Evolutionary conservation across 176 grass and related monocot genomes (phyloP).

Genomic region (Oryza rufipogon): DNA sequence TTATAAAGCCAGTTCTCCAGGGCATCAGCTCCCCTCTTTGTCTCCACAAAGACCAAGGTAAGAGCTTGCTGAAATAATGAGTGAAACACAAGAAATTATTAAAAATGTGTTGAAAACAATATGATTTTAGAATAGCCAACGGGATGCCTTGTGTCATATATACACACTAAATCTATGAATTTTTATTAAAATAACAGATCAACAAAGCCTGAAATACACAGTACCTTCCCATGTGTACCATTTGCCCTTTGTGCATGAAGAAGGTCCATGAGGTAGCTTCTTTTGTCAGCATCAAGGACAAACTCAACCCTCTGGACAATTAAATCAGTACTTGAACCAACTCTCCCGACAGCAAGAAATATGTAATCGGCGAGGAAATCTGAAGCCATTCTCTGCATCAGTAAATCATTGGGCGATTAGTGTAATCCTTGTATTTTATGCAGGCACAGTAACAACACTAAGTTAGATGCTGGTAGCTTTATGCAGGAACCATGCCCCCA

Average conservation of each 20-base stretch:
- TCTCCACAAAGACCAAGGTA: conserved; percentile 96
- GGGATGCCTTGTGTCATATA: background rate
- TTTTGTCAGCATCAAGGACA: conserved; percentile 90
- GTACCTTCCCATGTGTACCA: conserved; percentile 78
- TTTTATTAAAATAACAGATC: background rate
- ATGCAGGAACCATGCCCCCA: background rate
- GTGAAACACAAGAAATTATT: background rate
- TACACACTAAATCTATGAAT: background rate
- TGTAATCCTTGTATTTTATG: background rate
- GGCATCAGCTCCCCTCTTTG: conserved; percentile 92
- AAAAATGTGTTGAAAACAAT: background rate
- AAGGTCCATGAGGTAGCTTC: conserved; percentile 97
- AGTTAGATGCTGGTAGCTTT: background rate
- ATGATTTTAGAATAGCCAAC: background rate
- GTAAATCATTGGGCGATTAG: background rate
- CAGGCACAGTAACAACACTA: background rate
- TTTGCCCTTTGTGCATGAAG: conserved; percentile 84
- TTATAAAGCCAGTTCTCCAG: conserved; percentile 89
- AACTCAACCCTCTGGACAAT: conserved; percentile 92
- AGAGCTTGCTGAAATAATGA: conserved; percentile 61
- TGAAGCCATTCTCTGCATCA: conserved; percentile 71
- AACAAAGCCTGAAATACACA: background rate
- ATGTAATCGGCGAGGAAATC: conserved; percentile 89
- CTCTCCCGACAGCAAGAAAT: conserved; percentile 97
- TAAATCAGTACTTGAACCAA: conserved; percentile 97